Conservation (phyloP, 257 asterid genomes). For the Cinchona pubescens region DNA sequence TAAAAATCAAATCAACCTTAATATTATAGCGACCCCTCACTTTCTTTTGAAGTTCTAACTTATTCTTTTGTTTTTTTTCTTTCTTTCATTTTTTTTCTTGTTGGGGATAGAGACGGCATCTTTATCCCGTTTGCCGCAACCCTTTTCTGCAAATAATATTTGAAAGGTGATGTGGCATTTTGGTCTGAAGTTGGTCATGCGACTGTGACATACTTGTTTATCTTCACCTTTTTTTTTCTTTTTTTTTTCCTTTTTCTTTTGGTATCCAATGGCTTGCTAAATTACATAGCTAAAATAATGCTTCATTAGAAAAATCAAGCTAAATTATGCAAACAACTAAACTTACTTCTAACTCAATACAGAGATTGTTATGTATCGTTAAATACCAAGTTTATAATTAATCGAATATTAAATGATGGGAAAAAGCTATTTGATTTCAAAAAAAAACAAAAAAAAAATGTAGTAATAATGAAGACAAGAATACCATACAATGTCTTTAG, state of each 20-base stretch:
- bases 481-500: no score
- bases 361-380: no score
- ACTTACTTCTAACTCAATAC: background rate
- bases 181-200: background rate
- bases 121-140: slow-evolving; percentile 7
- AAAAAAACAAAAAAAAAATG: no score
- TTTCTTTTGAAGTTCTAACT: background rate
- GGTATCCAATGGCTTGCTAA: background rate
- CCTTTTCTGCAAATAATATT: background rate
- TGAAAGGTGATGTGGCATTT: background rate
- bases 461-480: background rate
- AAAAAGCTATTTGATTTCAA: no score
- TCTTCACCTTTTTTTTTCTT: no score
- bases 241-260: no score
- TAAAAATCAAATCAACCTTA: no score
- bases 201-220: background rate
- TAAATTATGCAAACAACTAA: no score
- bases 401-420: no score
- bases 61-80: background rate
- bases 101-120: slow-evolving; percentile 11
- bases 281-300: background rate
- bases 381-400: no score
- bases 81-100: background rate
- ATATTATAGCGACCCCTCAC: no score
- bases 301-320: background rate